phyloP scores from a whole-genome alignment of 179 eudicot genomes.

The Silene noctiflora region DNA sequence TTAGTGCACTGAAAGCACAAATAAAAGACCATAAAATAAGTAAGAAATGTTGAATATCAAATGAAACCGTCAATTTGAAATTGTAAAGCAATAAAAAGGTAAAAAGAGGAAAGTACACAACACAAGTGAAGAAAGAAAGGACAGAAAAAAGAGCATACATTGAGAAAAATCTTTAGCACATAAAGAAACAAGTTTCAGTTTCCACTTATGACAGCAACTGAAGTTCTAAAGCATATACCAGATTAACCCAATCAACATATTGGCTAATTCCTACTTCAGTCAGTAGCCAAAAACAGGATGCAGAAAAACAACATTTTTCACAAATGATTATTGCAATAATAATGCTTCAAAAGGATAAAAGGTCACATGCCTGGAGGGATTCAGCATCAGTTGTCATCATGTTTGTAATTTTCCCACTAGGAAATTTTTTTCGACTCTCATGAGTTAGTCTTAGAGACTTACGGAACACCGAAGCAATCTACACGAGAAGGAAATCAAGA shows the following conservation, averaged over 20 bases:
- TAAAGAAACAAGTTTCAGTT: background rate
- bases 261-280: background rate
- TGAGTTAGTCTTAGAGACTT: slow-evolving; percentile 83
- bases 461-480: slow-evolving; percentile 94
- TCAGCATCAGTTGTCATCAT: slow-evolving; percentile 96
- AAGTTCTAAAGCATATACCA: background rate
- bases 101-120: background rate
- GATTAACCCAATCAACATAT: background rate
- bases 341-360: background rate
- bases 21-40: slow-evolving; percentile 8
- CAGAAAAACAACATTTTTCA: background rate
- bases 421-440: slow-evolving; percentile 75
- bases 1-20: background rate
- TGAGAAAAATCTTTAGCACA: background rate
- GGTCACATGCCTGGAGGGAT: slow-evolving; percentile 67
- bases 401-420: slow-evolving; percentile 84
- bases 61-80: background rate
- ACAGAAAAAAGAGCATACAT: background rate
- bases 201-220: background rate
- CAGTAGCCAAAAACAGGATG: background rate
- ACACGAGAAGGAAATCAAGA: slow-evolving; percentile 19
- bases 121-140: background rate
- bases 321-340: background rate
- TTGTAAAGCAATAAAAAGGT: background rate
- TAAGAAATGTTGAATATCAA: background rate